Evolutionary conservation across 495 filamentous ascomycete species (phyloP), one percentile per base, ranked within the genome.

Genomic region (Pseudomonodictys pantanalensis): DNA sequence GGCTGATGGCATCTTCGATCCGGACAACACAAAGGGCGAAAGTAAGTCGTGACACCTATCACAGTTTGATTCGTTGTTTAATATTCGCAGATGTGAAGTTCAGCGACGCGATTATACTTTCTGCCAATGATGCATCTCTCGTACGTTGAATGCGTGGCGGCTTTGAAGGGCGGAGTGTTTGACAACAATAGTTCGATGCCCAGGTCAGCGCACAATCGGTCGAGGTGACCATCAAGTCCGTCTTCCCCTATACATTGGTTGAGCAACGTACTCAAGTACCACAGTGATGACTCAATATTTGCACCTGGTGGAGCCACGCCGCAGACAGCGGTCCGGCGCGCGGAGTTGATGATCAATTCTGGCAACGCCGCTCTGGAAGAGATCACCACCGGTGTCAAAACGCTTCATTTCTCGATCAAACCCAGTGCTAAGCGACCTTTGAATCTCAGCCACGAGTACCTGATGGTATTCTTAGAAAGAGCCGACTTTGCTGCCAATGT

Each of bases 371-470:
- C 38, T 12, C 15, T 18, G 25, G 33, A 56, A 24, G 11, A 24
- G 39, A 46, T 23, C 3, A 56, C 39, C 1, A 56, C 52, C 10
- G 52, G 52, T n/a, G 26, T 56, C 38, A 56, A 56, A 46, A 56
- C 52, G 5, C 39, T 56, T 8, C 52, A 56, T n/a, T 56, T 56
- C 39, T 45, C 39, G 9, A 7, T 56, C 15, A 44, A 44, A 41
- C 52, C 52, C 25, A 43, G 39, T n/a, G 25, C 52, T 5, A 17
- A 25, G 5, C 38, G 52, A 2, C 52, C 52, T 3, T 41, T 56
- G 2, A 56, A 56, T n/a, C 1, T 45, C 12, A 44, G 35, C 3
- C 52, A 56, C 25, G 52, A 56, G 20, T 56, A 56, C 24, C 52
- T 56, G 1, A 7, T 56, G 6, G 52, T 56, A 12, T 56, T 56